Conservation (phyloP, 306 rosid genomes). For the Prosopis cineraria region DNA sequence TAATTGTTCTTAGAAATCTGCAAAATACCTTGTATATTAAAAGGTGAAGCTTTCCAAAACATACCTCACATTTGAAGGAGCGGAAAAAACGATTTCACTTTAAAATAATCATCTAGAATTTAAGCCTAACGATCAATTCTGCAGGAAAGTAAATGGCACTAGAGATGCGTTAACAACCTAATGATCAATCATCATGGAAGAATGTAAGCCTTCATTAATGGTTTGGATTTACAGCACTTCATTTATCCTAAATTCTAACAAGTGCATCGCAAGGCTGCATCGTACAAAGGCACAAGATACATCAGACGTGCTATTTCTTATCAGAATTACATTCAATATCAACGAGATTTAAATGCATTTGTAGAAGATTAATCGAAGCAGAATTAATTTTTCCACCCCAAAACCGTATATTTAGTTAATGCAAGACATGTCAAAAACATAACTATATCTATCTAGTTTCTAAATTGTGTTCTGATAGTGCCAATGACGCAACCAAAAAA, state of each 20-base stretch:
- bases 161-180: not conserved
- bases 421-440: not conserved
- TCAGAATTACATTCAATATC: not conserved
- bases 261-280: not conserved
- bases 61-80: no score
- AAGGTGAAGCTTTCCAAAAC: no score
- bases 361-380: not conserved
- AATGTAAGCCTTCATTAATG: not conserved
- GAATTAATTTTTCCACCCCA: not conserved
- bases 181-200: not conserved
- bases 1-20: no score
- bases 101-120: not conserved
- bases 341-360: not conserved
- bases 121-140: not conserved
- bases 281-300: not conserved
- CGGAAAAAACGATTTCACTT: not conserved
- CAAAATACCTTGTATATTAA: no score
- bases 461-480: no score
- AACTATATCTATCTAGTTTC: no score
- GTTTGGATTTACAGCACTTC: not conserved
- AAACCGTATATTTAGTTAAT: not conserved
- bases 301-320: not conserved
- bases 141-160: not conserved
- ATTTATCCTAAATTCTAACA: not conserved
- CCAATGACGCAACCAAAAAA: no score